Evolutionary conservation across 176 grass and related monocot genomes (phyloP), one percentile per base, ranked within the genome.

Genomic region (Carex cristatella): DNA sequence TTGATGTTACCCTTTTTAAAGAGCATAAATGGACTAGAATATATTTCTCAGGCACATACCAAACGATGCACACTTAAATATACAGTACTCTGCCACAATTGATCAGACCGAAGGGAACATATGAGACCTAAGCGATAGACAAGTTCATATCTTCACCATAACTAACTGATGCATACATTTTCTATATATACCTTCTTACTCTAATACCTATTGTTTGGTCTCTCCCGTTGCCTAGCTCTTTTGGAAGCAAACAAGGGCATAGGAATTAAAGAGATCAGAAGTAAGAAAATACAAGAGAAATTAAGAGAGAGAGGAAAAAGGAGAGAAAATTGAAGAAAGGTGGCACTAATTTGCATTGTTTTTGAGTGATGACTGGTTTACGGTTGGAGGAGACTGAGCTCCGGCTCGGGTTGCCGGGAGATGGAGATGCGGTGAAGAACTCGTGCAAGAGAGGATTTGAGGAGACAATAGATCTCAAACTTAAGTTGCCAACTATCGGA

Each of bases 391-490:
- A 87, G 89, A 98, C 95, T 69, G 95, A 98, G 91, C 95, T 98
- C 87, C 58, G 93, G 9, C 95, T 98, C 82, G 91, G 95, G 69
- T 81, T 94, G 86, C 93, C 93, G 0, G 92, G 95, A 61, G 95
- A 91, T 30, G 94, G 88, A 28, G 94, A 91, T 32, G 85, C 79
- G 7, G 74, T 87, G 83, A 97, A 89, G 85, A 88, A 54, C 85
- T 84, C 89, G 15, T 83, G 73, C 27, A 98, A 98, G 89, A 92
- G 95, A 84, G 88, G 84, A 4, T 98, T 93, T 63, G 89, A 91
- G 86, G 95, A 91, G 58, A 94, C 89, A 64, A 90, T 98, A 31
- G 92, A 98, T 84, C 75, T 98, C 84, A 98, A 98, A 86, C 95
- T 98, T 2, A 88, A 78, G 83, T 67, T 98, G 69, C 89, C 88